A percentile compares a stretch with the other conserved stretches of the same genome.
phyloP scores from a whole-genome alignment of 495 filamentous ascomycete genomes.

The Aspergillus taichungensis region DNA sequence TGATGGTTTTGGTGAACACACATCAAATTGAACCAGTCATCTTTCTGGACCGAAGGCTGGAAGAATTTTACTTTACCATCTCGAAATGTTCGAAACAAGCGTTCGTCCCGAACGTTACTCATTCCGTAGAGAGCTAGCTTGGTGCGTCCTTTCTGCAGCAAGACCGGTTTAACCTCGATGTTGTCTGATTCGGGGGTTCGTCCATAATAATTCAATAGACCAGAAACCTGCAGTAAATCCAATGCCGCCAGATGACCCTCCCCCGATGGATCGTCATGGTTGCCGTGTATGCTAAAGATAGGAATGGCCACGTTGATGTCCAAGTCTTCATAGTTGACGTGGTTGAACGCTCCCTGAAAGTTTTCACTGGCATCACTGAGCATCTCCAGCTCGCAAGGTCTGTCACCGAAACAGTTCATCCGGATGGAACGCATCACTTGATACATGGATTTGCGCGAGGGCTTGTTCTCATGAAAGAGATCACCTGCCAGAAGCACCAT shows the following conservation, averaged over 20 bases:
- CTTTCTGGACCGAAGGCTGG: constrained; percentile 68
- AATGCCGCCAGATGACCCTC: constrained; percentile 84
- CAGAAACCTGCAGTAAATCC: constrained; percentile 83
- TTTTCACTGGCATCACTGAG: constrained; percentile 85
- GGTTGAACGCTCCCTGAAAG: constrained; percentile 75
- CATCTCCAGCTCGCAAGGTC: constrained; percentile 91
- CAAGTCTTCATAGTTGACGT: constrained; percentile 96
- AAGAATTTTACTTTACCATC: constrained; percentile 93
- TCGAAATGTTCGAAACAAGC: constrained; percentile 84
- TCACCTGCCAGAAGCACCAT: constrained; percentile 95
- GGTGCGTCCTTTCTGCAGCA: constrained; percentile 88
- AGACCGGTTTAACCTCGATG: constrained; percentile 78
- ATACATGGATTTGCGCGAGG: constrained; percentile 92
- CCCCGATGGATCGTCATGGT: constrained; percentile 95
- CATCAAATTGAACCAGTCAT: constrained; percentile 96
- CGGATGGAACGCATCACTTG: constrained; percentile 91
- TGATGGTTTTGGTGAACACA: constrained; percentile 95
- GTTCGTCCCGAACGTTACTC: constrained; percentile 94
- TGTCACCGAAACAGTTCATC: constrained; percentile 88
- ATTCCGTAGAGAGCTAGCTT: constrained; percentile 94
- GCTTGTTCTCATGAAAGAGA: constrained; percentile 97
- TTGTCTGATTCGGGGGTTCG: constrained; percentile 86
- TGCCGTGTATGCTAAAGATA: constrained; percentile 97
- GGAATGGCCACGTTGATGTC: constrained; percentile 98
- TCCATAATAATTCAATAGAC: constrained; percentile 92